A percentile compares a stretch with the other conserved stretches of the same genome.
Evolutionary conservation across 257 asterid species (phyloP).

Genomic region (Linderniella brevidens): DNA sequence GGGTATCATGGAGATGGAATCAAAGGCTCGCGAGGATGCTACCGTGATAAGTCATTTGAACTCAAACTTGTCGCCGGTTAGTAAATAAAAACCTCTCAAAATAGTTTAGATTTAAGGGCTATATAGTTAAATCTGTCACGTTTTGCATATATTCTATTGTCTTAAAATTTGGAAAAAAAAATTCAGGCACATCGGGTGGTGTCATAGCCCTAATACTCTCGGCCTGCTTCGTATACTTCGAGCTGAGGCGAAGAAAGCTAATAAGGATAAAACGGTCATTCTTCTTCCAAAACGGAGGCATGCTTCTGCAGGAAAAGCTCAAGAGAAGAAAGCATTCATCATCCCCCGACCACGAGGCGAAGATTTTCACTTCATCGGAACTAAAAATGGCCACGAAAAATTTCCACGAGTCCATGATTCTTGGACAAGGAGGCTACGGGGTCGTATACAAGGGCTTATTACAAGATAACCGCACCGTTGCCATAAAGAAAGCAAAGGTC

Average conservation of each 20-base stretch:
- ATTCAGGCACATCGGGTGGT: background rate
- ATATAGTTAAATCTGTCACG: too few species aligned
- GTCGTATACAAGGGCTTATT: constrained; percentile 1
- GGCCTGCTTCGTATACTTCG: background rate
- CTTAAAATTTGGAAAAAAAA: background rate
- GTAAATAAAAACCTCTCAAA: background rate
- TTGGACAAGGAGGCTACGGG: constrained; percentile 7
- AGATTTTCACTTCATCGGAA: constrained; percentile 1
- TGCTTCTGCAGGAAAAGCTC: constrained; percentile 8
- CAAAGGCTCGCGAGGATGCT: background rate
- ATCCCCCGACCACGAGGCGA: background rate
- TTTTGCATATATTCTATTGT: too few species aligned
- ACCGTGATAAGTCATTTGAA: background rate
- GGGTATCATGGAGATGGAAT: constrained; percentile 7
- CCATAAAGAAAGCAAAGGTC: background rate
- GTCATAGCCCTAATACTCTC: background rate
- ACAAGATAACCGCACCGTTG: constrained; percentile 4
- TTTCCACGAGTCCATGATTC: constrained; percentile 8
- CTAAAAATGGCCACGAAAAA: constrained; percentile 2
- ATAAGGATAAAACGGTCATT: constrained; percentile 1
- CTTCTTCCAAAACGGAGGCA: background rate
- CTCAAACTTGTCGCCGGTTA: constrained; percentile 1
- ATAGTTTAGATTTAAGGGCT: too few species aligned
- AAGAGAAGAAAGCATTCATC: background rate
- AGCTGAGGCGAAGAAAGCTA: background rate